Base-by-base conservation (phyloP, 352 stramenopile species). In the Globisporangium heterothallicum region DNA sequence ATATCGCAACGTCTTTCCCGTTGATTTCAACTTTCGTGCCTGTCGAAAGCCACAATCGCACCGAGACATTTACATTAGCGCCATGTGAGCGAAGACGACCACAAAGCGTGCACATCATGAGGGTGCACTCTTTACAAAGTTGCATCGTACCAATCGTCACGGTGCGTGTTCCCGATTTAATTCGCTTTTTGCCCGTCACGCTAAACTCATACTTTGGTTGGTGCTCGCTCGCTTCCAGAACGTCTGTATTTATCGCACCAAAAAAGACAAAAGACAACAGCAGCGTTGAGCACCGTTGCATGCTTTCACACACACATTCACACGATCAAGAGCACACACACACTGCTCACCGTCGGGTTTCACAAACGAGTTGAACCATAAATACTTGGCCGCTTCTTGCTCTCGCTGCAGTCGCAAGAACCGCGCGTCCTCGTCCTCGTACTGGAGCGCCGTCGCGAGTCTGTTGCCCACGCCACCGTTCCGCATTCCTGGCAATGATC, bases 151-250 rank as follows among this genome's bases (percentile, higher is more conserved):
- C 80, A 43, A 91, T 55, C 32, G 68, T 76, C 36, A 64, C 76
- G 10, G 66, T 76, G 29, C 66, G 70, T 6, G 78, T 81, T 1
- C 74, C 75, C 13, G 72, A 62, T 53, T 94, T 94, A 6, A 88
- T 65, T 19, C 84, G 84, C 54, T 78, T 88, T 16, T 69, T 61
- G 22, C 84, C 81, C 16, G 78, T 89, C 4, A 92, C 84, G 2
- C 67, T 86, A 29, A 78, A 90, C 47, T 92, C 73, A 35, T 90
- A 88, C 45, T 89, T 72, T 10, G 75, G 71, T 21, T 48, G 70
- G 32, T 89, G 74, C 2, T 89, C 64, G 14, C 59, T 89, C 18
- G 81, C 75, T 57, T 94, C 84, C 8, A 90, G 63, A 1, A 94
- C 66, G 49, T 89, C 84, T 94, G 61, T 18, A 49, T 13, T 43